Evolutionary conservation across 306 rosid genomes (phyloP), one percentile per base, ranked within the genome.

Genomic region (Sechiopsis laciniata): DNA sequence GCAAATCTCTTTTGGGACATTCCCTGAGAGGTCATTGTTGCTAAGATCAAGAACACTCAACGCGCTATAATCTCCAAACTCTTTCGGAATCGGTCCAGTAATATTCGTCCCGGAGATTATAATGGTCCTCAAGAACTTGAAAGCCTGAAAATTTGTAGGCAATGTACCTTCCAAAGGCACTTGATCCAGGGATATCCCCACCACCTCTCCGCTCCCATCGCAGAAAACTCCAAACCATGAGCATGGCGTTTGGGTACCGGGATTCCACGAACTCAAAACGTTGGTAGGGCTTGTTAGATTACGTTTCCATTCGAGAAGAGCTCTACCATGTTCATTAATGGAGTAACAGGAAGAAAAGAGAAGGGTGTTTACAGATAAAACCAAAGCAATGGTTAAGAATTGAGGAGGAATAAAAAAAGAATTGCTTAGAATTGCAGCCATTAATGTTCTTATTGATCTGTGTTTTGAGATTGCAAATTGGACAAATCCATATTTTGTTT

Each of bases 401-500:
- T 62, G 82, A 75, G 79, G 82, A 82, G 86, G 73, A 80, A 77
- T 6, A 40, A 40, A 79, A 46, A 81, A 68, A 45, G 67, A 79
- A 59, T 80, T 89, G 80, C 92, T 95, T 86, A 84, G 84, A 87
- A 22, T 76, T 82, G 79, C 86, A 94, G 96, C 84, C 99, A 95
- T 95, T 85, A 85, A 78, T 77, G 84, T 80, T 77, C 87, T 78
- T 26, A 86, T 71, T 84, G 81, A 81, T 89, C 72, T 82, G 89
- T 83, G 89, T 86, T 86, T 91, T 86, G 95, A 88, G 95, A 91
- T 88, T 87, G 99, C 71, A 81, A 89, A 87, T 86, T 86, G 96
- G 79, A 89, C 85, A 91, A 87, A 59, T 89, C 92, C 97, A 89
- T 95, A 88, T 85, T 87, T 91, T 91, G 97, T 88, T 89, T 94